Evolutionary conservation across 805 yeast genomes (phyloP).

Genomic region (Cyberlindnera maritima): DNA sequence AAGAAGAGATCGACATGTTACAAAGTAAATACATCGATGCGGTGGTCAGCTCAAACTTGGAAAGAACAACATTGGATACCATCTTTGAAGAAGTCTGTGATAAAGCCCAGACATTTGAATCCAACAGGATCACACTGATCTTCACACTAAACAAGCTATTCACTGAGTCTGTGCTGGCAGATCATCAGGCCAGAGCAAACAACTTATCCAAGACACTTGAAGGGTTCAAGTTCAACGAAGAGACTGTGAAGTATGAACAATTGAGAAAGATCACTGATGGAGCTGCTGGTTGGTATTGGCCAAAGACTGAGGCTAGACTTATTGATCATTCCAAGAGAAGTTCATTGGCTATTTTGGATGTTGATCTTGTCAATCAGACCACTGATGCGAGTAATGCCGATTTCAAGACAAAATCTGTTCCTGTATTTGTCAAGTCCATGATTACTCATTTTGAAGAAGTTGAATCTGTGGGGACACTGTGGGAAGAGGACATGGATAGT

Average conservation of each 20-base stretch:
- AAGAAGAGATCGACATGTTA: constrained; percentile 9
- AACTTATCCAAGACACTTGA: constrained; percentile 1
- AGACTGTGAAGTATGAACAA: constrained; percentile 11
- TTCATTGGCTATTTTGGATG: constrained; percentile 17
- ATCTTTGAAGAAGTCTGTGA: constrained; percentile 6
- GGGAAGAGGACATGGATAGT: constrained; percentile 21
- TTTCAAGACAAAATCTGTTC: constrained; percentile 15
- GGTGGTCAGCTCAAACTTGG: constrained; percentile 2
- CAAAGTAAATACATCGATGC: constrained; percentile 11
- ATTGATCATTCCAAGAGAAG: constrained; percentile 7
- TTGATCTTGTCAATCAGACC: constrained; percentile 23
- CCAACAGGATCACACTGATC: constrained; percentile 17
- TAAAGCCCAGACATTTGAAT: constrained; percentile 19
- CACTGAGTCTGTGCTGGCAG: constrained; percentile 7
- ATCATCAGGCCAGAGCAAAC: constrained; percentile 6
- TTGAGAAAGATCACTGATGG: constrained; percentile 1
- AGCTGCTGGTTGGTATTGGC: constrained; percentile 28
- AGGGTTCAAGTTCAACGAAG: constrained; percentile 1
- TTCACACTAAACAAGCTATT: constrained; percentile 13
- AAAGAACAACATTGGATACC: constrained; percentile 14
- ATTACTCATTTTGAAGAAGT: constrained; percentile 9
- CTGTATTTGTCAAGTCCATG: constrained; percentile 17
- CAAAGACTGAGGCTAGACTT: constrained; percentile 16
- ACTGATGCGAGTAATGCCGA: constrained; percentile 9
- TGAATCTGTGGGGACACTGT: constrained; percentile 8